These are phyloP conservation scores for Margaritispora aquatica DNA, from an alignment of 495 filamentous ascomycete genomes.

Conservation along the genomic window DNA sequence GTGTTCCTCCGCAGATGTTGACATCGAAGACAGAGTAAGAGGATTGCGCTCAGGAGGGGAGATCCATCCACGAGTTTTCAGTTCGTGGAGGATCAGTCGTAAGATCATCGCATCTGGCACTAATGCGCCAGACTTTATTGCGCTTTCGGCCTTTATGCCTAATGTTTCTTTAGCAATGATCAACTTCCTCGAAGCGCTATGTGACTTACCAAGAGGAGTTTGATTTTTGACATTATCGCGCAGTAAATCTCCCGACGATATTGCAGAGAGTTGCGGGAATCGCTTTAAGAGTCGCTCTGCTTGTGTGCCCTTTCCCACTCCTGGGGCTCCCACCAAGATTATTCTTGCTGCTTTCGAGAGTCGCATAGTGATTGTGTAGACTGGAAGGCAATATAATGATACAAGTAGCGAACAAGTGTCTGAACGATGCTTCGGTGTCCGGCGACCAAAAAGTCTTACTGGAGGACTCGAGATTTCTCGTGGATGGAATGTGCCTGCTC, in stretches of 20 bases:
- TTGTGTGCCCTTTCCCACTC: constrained; percentile 91
- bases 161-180: not conserved
- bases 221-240: constrained; percentile 84
- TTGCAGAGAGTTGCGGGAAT: constrained; percentile 82
- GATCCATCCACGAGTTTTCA: constrained; percentile 79
- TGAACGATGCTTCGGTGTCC: constrained; percentile 7
- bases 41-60: constrained; percentile 37
- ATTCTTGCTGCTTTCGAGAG: constrained; percentile 82
- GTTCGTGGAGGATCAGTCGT: constrained; percentile 81
- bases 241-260: constrained; percentile 90
- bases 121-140: constrained; percentile 77
- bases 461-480: not conserved
- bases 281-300: constrained; percentile 78
- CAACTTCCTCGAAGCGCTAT: too few species aligned
- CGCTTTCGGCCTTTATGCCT: constrained; percentile 84
- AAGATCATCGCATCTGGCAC: constrained; percentile 89
- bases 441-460: not conserved
- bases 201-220: constrained; percentile 70
- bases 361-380: constrained; percentile 35
- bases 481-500: constrained; percentile 7
- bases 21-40: constrained; percentile 65
- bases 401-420: not conserved
- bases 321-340: constrained; percentile 93
- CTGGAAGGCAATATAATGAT: not conserved
- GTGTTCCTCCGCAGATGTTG: constrained; percentile 25